Base-by-base conservation (phyloP, 345 rosid species). In the Ceriops tagal region DNA sequence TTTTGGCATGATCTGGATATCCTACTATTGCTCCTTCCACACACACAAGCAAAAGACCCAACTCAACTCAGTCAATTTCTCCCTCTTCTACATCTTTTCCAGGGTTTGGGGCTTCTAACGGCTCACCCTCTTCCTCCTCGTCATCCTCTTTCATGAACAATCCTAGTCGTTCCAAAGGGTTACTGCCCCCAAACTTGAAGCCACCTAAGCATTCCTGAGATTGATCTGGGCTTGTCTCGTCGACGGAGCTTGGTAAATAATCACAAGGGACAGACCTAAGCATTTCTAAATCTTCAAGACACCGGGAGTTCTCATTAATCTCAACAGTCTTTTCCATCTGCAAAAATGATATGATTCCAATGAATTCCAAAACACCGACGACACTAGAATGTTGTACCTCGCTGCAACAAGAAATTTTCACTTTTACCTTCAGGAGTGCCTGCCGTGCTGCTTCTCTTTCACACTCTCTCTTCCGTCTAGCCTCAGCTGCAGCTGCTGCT, bases 281-380 rank as follows among this genome's bases (percentile, higher is more conserved):
- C 97, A 87, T 79, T 80, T 93, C 90, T 67, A 93, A 68, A 76
- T 93, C 97, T 85, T 91, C 85, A 82, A 93, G 82, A 68, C 89
- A 86, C 69, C 71, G 81, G 60, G 91, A 76, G 71, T 84, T 89
- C 77, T 88, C 97, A 56, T 89, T 88, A 69, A 93, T 91, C 52
- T 89, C 96, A 61, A 93, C 97, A 0, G 96, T 93, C 86, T 89
- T 91, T 77, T 93, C 96, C 91, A 93, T 89, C 98, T 93, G 89
- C 78, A 77, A 18, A 66, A 24, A 61, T 52, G 63, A 55, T 7
- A 8, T 5, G 4, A 52, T 32, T 39, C 59, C 39, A 58, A 66
- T 47, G 57, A 66, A 49, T 62, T 51, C 61, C 58, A 22, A 3
- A 53, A 55, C 61, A 68, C 24, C 15, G 28, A 51, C 43, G 18